Evolutionary conservation across 352 stramenopile species (phyloP).

Genomic region (Lagenidium giganteum): DNA sequence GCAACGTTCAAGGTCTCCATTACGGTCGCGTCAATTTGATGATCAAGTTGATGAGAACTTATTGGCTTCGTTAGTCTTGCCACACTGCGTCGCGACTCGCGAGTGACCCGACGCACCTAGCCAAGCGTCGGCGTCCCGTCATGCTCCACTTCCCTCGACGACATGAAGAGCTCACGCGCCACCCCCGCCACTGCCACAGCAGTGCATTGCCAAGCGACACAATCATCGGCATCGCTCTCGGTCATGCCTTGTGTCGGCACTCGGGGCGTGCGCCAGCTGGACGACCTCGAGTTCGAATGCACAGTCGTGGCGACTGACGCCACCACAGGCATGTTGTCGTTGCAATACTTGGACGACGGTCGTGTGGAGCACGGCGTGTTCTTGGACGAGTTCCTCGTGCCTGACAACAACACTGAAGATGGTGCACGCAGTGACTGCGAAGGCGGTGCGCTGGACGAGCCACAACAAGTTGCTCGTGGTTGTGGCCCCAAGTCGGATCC

Average conservation of each 20-base stretch:
- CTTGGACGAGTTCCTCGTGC: slow-evolving; percentile 18
- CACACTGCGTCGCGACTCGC: too few relatives aligned
- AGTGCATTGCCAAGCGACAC: too few relatives aligned
- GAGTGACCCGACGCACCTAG: too few relatives aligned
- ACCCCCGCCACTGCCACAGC: too few relatives aligned
- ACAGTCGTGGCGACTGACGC: slow-evolving; percentile 14
- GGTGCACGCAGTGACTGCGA: neutral
- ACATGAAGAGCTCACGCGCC: too few relatives aligned
- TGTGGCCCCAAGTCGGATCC: slow-evolving; percentile 9
- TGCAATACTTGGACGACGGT: slow-evolving; percentile 25
- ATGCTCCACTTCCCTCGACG: too few relatives aligned
- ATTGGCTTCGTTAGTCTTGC: too few relatives aligned
- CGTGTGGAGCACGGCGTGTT: slow-evolving; percentile 17
- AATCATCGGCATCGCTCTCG: too few relatives aligned
- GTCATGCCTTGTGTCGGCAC: slow-evolving; percentile 7
- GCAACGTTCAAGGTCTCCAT: too few relatives aligned
- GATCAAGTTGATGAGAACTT: too few relatives aligned
- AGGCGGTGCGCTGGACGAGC: slow-evolving; percentile 8
- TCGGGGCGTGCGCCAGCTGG: slow-evolving; percentile 18
- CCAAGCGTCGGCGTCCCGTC: too few relatives aligned
- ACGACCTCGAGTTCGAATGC: slow-evolving; percentile 23
- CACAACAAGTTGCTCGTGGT: neutral
- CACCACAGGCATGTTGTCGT: slow-evolving; percentile 4
- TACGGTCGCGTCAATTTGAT: too few relatives aligned
- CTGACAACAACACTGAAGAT: neutral